phyloP scores from a whole-genome alignment of 2,329 filamentous ascomycete genomes.

The Apiospora aurea region DNA sequence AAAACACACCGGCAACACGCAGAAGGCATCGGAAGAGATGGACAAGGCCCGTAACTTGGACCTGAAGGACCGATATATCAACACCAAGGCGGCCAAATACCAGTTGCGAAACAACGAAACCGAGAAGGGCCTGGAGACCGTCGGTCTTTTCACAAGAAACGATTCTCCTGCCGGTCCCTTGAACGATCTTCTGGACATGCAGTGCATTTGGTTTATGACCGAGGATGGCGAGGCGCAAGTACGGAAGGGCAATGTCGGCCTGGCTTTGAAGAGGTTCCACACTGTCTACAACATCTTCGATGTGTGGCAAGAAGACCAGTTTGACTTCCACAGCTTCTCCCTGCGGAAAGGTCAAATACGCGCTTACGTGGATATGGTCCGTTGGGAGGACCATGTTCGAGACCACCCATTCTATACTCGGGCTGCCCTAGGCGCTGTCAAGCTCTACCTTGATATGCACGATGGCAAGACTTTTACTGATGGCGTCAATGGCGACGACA shows the following conservation, averaged over 20 bases:
- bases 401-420: conserved; percentile 93
- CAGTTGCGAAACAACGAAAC: conserved; percentile 92
- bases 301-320: conserved; percentile 97
- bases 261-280: conserved; percentile 92
- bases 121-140: conserved; percentile 83
- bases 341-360: conserved; percentile 95
- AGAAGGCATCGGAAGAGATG: conserved; percentile 86
- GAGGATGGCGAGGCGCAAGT: conserved; percentile 93
- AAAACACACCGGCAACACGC: conserved; percentile 84
- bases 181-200: conserved; percentile 95
- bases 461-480: conserved; percentile 75
- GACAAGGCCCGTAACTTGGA: conserved; percentile 86
- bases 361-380: conserved; percentile 94
- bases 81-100: conserved; percentile 97
- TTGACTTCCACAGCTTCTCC: conserved; percentile 98
- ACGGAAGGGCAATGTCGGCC: conserved; percentile 79
- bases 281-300: conserved; percentile 92
- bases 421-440: conserved; percentile 81
- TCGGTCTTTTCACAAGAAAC: conserved; percentile 92
- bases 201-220: conserved; percentile 95
- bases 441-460: conserved; percentile 79
- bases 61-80: conserved; percentile 93
- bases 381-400: conserved; percentile 91
- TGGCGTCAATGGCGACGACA: conserved; percentile 62
- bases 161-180: conserved; percentile 88